Percentiles rank a stretch among this genome's conserved stretches.
Conservation (phyloP, 2,329 filamentous ascomycete genomes). For the Hypoxylon sp. region DNA sequence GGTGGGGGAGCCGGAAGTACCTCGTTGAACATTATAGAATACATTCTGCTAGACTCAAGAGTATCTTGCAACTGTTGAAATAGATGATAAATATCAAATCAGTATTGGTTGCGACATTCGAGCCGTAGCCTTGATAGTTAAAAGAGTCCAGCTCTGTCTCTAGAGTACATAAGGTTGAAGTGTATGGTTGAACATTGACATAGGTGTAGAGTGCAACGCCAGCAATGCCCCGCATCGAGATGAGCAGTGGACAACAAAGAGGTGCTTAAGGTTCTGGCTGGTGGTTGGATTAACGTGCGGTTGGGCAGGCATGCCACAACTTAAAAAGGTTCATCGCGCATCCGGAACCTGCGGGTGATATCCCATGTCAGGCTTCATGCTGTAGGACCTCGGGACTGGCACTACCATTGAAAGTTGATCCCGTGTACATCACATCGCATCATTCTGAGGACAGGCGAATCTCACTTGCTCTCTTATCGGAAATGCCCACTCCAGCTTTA, state of each 20-base stretch:
- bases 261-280: constrained; percentile 7
- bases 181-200: constrained; percentile 7
- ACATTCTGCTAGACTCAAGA: constrained; percentile 37
- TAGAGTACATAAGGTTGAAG: constrained; percentile 1
- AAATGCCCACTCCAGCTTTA: constrained; percentile 29
- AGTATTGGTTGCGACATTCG: neutral
- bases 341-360: constrained; percentile 43
- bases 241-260: constrained; percentile 34
- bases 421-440: constrained; percentile 43
- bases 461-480: constrained; percentile 39
- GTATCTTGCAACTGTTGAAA: constrained; percentile 4
- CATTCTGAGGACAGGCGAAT: constrained; percentile 34
- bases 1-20: constrained; percentile 38
- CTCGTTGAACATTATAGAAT: constrained; percentile 51
- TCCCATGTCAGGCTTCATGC: constrained; percentile 33
- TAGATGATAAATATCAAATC: neutral
- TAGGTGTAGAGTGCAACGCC: constrained; percentile 5
- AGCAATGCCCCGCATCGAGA: constrained; percentile 38
- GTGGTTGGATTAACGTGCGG: constrained; percentile 21
- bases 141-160: constrained; percentile 29
- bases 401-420: constrained; percentile 43
- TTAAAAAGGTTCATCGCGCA: constrained; percentile 21
- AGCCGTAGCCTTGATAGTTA: constrained; percentile 15
- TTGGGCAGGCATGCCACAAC: constrained; percentile 36
- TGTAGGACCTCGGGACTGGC: constrained; percentile 16